phyloP scores from a whole-genome alignment of 2,329 filamentous ascomycete genomes.

The Colletotrichum graminicola region DNA sequence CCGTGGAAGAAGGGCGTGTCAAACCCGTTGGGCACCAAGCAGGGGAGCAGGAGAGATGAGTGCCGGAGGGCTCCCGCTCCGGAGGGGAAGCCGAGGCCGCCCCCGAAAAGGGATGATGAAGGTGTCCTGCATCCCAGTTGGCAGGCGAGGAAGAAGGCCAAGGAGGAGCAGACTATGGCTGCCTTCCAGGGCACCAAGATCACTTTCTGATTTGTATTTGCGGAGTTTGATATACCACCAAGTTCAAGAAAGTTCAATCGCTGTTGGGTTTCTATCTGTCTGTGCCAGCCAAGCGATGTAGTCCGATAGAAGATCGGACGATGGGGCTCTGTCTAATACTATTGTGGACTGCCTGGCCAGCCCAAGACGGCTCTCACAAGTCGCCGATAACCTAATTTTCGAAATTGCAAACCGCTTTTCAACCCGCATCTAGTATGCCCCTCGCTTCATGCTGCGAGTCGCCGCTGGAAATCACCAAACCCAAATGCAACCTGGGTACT shows the following conservation, averaged over 20 bases:
- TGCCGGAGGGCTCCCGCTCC: constrained; percentile 12
- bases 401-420: not conserved
- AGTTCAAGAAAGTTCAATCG: not conserved
- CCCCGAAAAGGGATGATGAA: constrained; percentile 60
- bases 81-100: constrained; percentile 46
- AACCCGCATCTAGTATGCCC: not conserved
- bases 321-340: not conserved
- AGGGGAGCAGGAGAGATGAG: constrained; percentile 40
- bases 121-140: constrained; percentile 73
- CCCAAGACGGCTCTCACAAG: not conserved
- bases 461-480: too few species aligned
- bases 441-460: not conserved
- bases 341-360: not conserved
- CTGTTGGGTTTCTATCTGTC: constrained; percentile 13
- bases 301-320: not conserved
- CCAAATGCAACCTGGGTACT: not conserved
- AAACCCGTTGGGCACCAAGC: constrained; percentile 49
- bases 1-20: constrained; percentile 67
- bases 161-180: constrained; percentile 66
- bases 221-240: constrained; percentile 1
- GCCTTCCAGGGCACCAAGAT: constrained; percentile 70
- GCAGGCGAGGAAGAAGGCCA: constrained; percentile 73
- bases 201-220: constrained; percentile 33
- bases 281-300: not conserved
- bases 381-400: not conserved